These are phyloP conservation scores for Magnolia sinica DNA, from an alignment of 164 flowering plant species.

Conservation along the genomic window DNA sequence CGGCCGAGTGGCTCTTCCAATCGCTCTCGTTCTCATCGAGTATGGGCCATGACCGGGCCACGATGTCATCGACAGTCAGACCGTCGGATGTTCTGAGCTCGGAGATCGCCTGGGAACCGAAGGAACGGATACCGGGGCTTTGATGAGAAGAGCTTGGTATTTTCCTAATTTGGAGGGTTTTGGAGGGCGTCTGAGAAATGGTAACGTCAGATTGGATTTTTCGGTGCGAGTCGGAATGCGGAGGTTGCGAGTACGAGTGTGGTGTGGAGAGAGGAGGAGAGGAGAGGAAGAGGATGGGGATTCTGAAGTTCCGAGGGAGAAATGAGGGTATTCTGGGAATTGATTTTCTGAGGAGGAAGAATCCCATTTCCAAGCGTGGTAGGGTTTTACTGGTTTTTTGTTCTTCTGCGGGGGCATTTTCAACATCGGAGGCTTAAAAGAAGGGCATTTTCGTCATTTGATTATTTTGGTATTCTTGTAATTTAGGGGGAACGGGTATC, in stretches of 20 bases:
- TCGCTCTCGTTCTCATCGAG: constrained; percentile 73
- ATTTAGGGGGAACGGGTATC: too few relatives aligned
- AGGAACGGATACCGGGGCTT: not conserved
- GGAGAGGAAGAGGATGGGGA: not conserved
- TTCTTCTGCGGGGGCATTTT: not conserved
- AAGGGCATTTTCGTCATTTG: not conserved
- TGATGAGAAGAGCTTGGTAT: not conserved
- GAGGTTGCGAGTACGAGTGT: not conserved
- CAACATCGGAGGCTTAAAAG: not conserved
- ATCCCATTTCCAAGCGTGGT: constrained; percentile 10
- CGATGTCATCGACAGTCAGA: constrained; percentile 71
- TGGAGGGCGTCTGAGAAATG: not conserved
- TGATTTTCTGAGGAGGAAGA: constrained; percentile 9
- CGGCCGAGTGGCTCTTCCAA: constrained; percentile 95
- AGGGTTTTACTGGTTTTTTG: not conserved
- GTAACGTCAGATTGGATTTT: not conserved
- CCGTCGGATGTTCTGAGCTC: constrained; percentile 72
- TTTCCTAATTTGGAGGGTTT: not conserved
- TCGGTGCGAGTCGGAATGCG: not conserved
- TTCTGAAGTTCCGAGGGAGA: constrained; percentile 10
- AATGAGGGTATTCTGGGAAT: not conserved
- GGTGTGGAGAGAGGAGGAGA: not conserved
- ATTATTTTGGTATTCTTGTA: not conserved
- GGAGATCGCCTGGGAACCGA: constrained; percentile 46
- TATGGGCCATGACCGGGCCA: constrained; percentile 64